Percentiles rank a stretch among this genome's conserved stretches.
Conservation (phyloP, 2,329 filamentous ascomycete species). For the Aciculosporium take region DNA sequence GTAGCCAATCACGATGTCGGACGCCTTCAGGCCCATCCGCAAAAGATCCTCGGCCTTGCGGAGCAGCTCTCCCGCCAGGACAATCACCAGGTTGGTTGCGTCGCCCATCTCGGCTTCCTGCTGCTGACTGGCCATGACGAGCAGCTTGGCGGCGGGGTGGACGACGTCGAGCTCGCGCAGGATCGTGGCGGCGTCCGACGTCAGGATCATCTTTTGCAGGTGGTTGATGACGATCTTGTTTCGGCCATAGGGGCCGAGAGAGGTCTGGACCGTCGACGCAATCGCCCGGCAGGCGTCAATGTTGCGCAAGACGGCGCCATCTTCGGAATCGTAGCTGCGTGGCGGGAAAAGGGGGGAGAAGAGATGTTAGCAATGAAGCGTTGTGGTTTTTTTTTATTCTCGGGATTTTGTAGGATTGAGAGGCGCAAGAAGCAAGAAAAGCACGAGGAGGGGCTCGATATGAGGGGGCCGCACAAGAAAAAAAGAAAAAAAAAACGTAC, state of each 20-base stretch:
- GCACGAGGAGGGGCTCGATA: conserved; percentile 3
- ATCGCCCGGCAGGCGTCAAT: conserved; percentile 97
- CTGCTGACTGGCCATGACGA: conserved; percentile 98
- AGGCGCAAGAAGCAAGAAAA: conserved; percentile 1
- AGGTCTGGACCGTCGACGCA: conserved; percentile 90
- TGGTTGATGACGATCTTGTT: conserved; percentile 99
- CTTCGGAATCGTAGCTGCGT: conserved; percentile 91
- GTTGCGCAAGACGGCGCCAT: conserved; percentile 95
- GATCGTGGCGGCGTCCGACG: conserved; percentile 94
- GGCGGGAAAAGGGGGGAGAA: conserved; percentile 11
- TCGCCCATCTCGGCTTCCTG: conserved; percentile 99
- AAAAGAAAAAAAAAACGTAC: conserved; percentile 37
- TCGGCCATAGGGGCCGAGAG: conserved; percentile 88
- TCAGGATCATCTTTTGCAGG: conserved; percentile 98
- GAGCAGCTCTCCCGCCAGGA: conserved; percentile 86
- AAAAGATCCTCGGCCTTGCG: conserved; percentile 95
- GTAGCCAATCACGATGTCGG: conserved; percentile 90
- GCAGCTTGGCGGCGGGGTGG: conserved; percentile 89
- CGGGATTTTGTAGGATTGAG: too few relatives aligned
- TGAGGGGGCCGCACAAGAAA: too few relatives aligned
- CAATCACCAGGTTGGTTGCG: conserved; percentile 92
- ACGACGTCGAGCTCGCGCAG: conserved; percentile 95
- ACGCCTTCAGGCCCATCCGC: conserved; percentile 95
- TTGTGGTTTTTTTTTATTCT: conserved; percentile 1
- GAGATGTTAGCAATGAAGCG: conserved; percentile 3